A percentile compares a stretch with the other conserved stretches of the same genome.
Evolutionary conservation across 2,329 filamentous ascomycete genomes (phyloP).

Genomic region (Cladosporium oxysporum): DNA sequence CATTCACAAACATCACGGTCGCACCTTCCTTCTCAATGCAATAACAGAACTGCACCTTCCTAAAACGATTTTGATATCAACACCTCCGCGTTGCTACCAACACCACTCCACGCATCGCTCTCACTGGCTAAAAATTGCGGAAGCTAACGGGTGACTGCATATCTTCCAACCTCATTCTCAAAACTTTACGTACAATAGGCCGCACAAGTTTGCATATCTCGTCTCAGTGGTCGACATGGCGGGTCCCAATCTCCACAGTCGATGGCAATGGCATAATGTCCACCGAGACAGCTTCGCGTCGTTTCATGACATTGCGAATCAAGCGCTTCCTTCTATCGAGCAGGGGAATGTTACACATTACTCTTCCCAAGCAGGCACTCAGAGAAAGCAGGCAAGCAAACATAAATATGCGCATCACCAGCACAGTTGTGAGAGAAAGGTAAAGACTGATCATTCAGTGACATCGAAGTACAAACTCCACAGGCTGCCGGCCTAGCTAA

Average conservation of each 20-base stretch:
- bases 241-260: not conserved
- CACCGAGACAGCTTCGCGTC: too few relatives aligned
- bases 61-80: not conserved
- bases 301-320: too few relatives aligned
- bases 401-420: not conserved
- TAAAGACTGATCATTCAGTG: not conserved
- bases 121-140: not conserved
- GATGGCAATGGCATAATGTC: too few relatives aligned
- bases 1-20: not conserved
- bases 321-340: too few relatives aligned
- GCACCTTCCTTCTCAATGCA: not conserved
- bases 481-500: not conserved
- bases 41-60: not conserved
- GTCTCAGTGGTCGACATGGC: not conserved
- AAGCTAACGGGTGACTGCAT: not conserved
- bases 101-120: not conserved
- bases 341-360: too few relatives aligned
- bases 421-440: not conserved
- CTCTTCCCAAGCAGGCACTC: too few relatives aligned
- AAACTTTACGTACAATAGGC: not conserved
- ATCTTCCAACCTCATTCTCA: not conserved
- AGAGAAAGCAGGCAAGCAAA: not conserved
- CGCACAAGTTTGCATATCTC: not conserved
- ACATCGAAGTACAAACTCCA: not conserved
- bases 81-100: not conserved